Evolutionary conservation across 2,329 filamentous ascomycete species (phyloP).

Genomic region (Dothiorella sarmentorum): DNA sequence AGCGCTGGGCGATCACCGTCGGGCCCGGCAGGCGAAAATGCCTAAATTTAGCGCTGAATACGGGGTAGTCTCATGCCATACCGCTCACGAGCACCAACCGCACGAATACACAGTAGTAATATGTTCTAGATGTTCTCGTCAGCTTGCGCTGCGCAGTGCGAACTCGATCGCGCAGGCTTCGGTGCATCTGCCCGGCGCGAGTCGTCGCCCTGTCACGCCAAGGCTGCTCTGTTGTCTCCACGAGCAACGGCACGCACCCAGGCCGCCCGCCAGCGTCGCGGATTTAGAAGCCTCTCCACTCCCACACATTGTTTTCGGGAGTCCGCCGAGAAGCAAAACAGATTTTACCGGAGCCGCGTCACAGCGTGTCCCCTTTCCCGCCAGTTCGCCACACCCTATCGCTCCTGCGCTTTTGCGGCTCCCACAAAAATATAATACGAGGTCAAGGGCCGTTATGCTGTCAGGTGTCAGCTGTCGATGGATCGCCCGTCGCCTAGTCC

Average conservation of each 20-base stretch:
- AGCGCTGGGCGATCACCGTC: conserved; percentile 12
- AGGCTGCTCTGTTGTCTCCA: conserved; percentile 10
- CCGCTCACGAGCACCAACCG: conserved; percentile 3
- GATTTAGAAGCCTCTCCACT: background rate
- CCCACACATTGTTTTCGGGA: background rate
- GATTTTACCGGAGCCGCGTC: background rate
- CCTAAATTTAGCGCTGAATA: conserved; percentile 12
- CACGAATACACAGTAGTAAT: background rate
- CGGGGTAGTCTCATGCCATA: conserved; percentile 12
- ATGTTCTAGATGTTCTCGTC: background rate
- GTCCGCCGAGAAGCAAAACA: background rate
- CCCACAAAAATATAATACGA: background rate
- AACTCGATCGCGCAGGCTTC: background rate
- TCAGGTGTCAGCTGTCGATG: background rate
- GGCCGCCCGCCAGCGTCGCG: conserved; percentile 5
- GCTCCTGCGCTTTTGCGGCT: conserved; percentile 10
- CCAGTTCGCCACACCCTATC: conserved; percentile 3
- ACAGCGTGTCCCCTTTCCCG: background rate
- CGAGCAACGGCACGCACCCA: conserved; percentile 11
- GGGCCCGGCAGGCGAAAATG: conserved; percentile 16
- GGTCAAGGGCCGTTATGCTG: background rate
- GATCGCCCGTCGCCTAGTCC: background rate
- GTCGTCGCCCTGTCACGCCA: conserved; percentile 1
- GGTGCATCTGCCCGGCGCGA: background rate
- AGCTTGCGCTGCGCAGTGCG: background rate